Conservation (phyloP, 2,329 filamentous ascomycete species). For the Phaeosphaeriaceae sp. region DNA sequence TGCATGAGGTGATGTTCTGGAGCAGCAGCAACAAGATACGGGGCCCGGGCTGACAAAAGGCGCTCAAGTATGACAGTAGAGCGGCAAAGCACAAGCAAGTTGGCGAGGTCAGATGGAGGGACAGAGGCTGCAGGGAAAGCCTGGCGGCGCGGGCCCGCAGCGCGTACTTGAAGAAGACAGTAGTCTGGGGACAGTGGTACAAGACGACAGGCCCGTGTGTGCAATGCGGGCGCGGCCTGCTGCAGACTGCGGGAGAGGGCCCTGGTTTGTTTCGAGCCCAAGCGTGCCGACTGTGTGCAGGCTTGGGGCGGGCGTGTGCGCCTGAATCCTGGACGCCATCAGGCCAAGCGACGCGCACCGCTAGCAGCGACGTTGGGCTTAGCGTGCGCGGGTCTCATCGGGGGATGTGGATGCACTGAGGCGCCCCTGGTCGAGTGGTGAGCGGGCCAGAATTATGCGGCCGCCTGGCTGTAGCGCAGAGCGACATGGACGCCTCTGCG, state of each 20-base stretch:
- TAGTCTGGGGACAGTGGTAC: constrained; percentile 37
- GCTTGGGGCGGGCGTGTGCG: constrained; percentile 29
- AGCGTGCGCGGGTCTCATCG: constrained; percentile 40
- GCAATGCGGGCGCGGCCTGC: constrained; percentile 44
- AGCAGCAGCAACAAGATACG: constrained; percentile 32
- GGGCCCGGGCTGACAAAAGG: constrained; percentile 38
- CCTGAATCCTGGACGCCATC: constrained; percentile 34
- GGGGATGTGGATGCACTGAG: constrained; percentile 14
- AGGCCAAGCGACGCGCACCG: constrained; percentile 36
- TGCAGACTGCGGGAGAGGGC: constrained; percentile 41
- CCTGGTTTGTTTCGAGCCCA: constrained; percentile 41
- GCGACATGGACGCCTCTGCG: constrained; percentile 28
- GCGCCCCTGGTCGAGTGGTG: neutral
- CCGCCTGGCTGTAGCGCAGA: constrained; percentile 30
- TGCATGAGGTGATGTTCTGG: constrained; percentile 44
- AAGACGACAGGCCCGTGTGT: constrained; percentile 35
- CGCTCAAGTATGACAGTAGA: constrained; percentile 31
- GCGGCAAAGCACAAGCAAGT: constrained; percentile 21
- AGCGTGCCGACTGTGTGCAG: constrained; percentile 31
- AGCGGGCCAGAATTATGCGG: constrained; percentile 39
- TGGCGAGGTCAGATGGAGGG: constrained; percentile 26
- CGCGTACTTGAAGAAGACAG: constrained; percentile 43
- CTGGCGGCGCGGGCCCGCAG: constrained; percentile 41
- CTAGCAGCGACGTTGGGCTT: constrained; percentile 36
- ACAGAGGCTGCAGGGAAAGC: constrained; percentile 40